A percentile compares a stretch with the other conserved stretches of the same genome.
These are phyloP conservation scores for Solanum sparsipilum DNA, from an alignment of 257 asterid species.

Conservation along the genomic window DNA sequence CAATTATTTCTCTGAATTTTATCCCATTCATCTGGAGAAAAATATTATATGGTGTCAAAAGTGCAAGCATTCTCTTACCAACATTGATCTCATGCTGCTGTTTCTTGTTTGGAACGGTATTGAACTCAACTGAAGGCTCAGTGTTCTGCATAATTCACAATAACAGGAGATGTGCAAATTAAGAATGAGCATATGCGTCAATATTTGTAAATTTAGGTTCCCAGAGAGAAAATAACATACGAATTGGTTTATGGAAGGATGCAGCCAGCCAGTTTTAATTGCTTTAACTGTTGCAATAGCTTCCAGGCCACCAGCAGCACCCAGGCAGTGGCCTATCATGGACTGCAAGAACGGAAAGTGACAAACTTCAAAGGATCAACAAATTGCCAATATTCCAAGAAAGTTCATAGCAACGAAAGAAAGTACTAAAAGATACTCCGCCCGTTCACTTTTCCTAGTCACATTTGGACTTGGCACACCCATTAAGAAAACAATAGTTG, in stretches of 20 bases:
- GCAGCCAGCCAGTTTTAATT: constrained; percentile 87
- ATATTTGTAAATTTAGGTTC: neutral
- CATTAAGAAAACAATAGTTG: neutral
- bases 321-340: constrained; percentile 95
- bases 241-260: constrained; percentile 80
- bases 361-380: neutral
- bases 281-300: constrained; percentile 91
- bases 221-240: constrained; percentile 23
- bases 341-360: constrained; percentile 36
- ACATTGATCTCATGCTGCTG: constrained; percentile 75
- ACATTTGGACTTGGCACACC: neutral
- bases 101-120: constrained; percentile 66
- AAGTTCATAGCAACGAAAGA: neutral
- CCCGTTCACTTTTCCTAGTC: neutral
- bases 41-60: neutral
- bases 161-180: neutral
- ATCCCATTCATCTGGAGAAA: neutral
- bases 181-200: neutral
- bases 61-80: constrained; percentile 36
- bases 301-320: constrained; percentile 97
- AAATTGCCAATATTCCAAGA: neutral
- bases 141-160: constrained; percentile 45
- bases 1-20: neutral
- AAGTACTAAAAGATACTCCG: neutral
- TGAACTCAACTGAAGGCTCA: constrained; percentile 79